These are phyloP conservation scores for Geranomyces variabilis DNA, from an alignment of 192 early-diverging fungal species.

Conservation along the genomic window DNA sequence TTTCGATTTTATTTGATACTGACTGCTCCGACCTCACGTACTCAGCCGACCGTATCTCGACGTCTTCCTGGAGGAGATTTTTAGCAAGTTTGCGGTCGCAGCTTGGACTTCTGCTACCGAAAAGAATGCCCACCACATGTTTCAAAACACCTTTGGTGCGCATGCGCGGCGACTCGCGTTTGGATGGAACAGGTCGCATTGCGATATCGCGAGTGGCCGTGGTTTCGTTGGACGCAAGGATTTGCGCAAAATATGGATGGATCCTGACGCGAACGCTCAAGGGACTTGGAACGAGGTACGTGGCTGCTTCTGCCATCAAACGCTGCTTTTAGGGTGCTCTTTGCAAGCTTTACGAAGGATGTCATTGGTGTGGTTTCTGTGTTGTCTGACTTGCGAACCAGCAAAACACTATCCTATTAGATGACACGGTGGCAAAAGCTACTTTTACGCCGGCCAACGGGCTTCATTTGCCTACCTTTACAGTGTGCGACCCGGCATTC, in stretches of 20 bases:
- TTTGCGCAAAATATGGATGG: constrained; percentile 41
- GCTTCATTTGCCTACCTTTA: constrained; percentile 45
- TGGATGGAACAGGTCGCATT: constrained; percentile 41
- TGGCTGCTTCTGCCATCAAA: not conserved
- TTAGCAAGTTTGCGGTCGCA: constrained; percentile 40
- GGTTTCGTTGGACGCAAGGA: constrained; percentile 39
- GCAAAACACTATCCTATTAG: constrained; percentile 52
- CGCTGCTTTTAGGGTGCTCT: not conserved
- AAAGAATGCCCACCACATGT: constrained; percentile 41
- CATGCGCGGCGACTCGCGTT: constrained; percentile 28
- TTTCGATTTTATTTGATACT: not conserved
- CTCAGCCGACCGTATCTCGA: constrained; percentile 46
- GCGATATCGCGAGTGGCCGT: constrained; percentile 26
- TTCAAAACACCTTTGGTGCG: constrained; percentile 35
- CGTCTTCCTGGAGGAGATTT: constrained; percentile 38
- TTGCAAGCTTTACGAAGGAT: not conserved
- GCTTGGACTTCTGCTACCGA: constrained; percentile 51
- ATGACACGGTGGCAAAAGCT: constrained; percentile 46
- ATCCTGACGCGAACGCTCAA: constrained; percentile 19
- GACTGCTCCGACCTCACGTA: not conserved
- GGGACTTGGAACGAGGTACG: constrained; percentile 21
- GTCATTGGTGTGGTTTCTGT: not conserved
- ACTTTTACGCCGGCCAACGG: constrained; percentile 37
- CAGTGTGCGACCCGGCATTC: constrained; percentile 28
- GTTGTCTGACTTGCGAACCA: not conserved